Evolutionary conservation across 208 protist species (phyloP).

Genomic region (Leishmania tarentolae): DNA sequence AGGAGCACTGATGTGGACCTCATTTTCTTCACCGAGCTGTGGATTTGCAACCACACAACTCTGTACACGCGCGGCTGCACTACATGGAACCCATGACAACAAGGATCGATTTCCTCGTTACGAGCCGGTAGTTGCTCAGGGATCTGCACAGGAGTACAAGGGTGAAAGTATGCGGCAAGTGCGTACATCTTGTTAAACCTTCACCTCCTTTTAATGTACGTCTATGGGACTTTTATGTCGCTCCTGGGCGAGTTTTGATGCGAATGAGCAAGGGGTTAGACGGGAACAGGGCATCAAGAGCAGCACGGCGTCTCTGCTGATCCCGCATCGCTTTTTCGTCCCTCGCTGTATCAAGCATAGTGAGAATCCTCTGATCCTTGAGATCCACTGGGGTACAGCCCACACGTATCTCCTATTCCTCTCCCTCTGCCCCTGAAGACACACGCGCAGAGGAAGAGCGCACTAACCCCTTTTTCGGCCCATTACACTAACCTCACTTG

Average conservation of each 20-base stretch:
- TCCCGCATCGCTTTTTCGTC: neutral
- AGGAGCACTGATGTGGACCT: neutral
- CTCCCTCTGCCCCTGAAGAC: neutral
- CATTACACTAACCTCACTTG: conserved; percentile 66
- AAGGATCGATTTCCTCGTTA: neutral
- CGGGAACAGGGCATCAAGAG: neutral
- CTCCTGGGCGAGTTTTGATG: neutral
- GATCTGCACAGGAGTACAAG: neutral
- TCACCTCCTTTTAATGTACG: neutral
- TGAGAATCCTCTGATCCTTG: neutral
- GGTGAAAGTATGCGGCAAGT: neutral
- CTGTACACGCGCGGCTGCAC: neutral
- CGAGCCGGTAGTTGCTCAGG: neutral
- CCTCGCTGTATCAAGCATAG: no score
- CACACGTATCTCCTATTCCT: neutral
- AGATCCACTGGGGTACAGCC: neutral
- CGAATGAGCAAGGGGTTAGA: neutral
- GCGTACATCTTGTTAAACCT: neutral
- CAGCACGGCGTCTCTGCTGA: neutral
- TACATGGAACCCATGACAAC: neutral
- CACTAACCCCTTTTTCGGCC: no score
- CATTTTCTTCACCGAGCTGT: no score
- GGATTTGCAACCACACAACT: neutral
- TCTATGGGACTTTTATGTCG: neutral
- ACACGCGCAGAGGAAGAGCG: neutral